Percentiles rank a stretch among this genome's conserved stretches.
These are phyloP conservation scores for Fusarium sambucinum DNA, from an alignment of 2,329 filamentous ascomycete genomes.

Conservation along the genomic window DNA sequence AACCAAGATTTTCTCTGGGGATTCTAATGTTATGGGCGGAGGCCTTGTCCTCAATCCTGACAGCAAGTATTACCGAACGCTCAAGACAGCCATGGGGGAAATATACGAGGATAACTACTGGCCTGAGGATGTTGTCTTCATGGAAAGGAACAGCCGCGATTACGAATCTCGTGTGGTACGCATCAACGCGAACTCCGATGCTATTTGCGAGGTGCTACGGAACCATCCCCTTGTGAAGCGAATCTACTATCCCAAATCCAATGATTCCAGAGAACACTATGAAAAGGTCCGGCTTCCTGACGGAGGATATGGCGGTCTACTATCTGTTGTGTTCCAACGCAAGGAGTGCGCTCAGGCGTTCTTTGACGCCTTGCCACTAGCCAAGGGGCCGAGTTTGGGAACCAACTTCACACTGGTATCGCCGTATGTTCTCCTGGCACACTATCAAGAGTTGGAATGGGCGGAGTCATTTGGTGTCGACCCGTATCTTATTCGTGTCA, in stretches of 20 bases:
- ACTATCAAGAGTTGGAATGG: conserved; percentile 95
- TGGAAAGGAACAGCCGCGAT: conserved; percentile 96
- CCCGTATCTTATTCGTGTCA: conserved; percentile 83
- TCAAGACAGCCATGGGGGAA: conserved; percentile 74
- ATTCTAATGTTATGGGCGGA: conserved; percentile 98
- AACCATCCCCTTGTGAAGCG: conserved; percentile 74
- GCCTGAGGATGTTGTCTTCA: conserved; percentile 92
- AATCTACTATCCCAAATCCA: conserved; percentile 89
- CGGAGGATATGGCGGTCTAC: conserved; percentile 89
- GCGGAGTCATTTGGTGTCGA: conserved; percentile 84
- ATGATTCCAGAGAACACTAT: conserved; percentile 76
- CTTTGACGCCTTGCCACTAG: conserved; percentile 86
- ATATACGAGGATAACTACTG: conserved; percentile 92
- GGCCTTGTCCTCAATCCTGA: conserved; percentile 74
- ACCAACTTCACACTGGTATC: conserved; percentile 96
- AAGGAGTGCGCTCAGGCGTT: conserved; percentile 80
- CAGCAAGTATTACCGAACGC: conserved; percentile 73
- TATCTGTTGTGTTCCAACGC: conserved; percentile 84
- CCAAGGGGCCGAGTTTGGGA: conserved; percentile 93
- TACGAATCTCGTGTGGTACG: conserved; percentile 85
- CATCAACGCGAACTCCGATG: conserved; percentile 87
- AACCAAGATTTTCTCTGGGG: conserved; percentile 97
- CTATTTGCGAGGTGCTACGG: conserved; percentile 79
- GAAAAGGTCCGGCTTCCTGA: conserved; percentile 79
- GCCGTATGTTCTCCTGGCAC: conserved; percentile 91